phyloP scores from a whole-genome alignment of 768 basidiomycete species.

The Terana coerulea region DNA sequence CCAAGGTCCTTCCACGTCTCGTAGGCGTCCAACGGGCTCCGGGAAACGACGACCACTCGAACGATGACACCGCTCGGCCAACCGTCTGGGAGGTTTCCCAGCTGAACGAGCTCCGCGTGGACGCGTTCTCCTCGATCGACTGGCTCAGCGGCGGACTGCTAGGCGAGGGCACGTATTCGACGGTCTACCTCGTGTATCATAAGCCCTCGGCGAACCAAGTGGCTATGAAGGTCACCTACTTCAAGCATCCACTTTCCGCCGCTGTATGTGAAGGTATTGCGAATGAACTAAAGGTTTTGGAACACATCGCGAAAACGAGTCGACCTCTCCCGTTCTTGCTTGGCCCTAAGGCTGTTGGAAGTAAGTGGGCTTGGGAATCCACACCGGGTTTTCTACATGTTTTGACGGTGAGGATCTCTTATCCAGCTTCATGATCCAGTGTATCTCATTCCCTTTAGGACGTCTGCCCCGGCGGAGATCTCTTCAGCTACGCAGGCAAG shows the following conservation, averaged over 20 bases:
- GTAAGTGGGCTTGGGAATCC: conserved; percentile 15
- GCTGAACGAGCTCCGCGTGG: not conserved
- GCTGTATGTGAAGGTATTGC: conserved; percentile 13
- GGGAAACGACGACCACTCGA: no score
- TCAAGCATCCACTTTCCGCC: conserved; percentile 1
- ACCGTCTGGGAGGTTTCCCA: not conserved
- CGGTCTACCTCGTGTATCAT: conserved; percentile 18
- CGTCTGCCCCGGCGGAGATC: conserved; percentile 18
- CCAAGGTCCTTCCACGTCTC: no score
- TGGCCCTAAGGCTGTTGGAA: conserved; percentile 5
- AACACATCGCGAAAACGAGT: not conserved
- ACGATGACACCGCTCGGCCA: no score
- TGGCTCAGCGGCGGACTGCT: conserved; percentile 8
- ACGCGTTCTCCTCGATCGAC: not conserved
- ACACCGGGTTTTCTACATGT: conserved; percentile 17
- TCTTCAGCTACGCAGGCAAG: conserved; percentile 9
- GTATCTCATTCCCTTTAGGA: conserved; percentile 10
- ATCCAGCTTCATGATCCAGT: no score
- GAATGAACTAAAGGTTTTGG: conserved; percentile 20
- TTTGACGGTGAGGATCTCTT: conserved; percentile 14
- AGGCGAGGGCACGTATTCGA: conserved; percentile 18
- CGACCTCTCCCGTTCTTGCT: conserved; percentile 13
- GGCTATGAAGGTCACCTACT: conserved; percentile 22
- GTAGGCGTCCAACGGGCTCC: no score
- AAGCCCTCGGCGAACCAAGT: not conserved